Conservation (phyloP, 495 filamentous ascomycete genomes). For the Penicillium canariense region DNA sequence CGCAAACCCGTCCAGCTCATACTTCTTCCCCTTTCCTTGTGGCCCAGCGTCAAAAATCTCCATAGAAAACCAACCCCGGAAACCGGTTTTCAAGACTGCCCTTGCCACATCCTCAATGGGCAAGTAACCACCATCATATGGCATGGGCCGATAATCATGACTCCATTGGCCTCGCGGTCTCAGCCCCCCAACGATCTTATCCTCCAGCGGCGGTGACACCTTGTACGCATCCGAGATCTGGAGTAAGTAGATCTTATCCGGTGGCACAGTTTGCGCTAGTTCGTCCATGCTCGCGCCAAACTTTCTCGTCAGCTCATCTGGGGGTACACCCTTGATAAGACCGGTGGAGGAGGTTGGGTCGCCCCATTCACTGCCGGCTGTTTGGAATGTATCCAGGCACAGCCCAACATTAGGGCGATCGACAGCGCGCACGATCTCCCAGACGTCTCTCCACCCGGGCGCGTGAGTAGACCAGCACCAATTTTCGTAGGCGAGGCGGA, state of each 20-base stretch:
- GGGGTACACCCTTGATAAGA: constrained; percentile 41
- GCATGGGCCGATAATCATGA: constrained; percentile 65
- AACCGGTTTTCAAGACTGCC: constrained; percentile 70
- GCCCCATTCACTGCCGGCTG: constrained; percentile 69
- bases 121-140: constrained; percentile 70
- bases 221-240: constrained; percentile 81
- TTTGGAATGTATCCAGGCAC: constrained; percentile 83
- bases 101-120: constrained; percentile 63
- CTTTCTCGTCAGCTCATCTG: constrained; percentile 42
- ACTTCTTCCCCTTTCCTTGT: constrained; percentile 55
- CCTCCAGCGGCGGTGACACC: constrained; percentile 49
- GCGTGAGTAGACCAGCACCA: constrained; percentile 82
- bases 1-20: constrained; percentile 58
- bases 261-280: constrained; percentile 55
- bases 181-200: constrained; percentile 43
- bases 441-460: constrained; percentile 64
- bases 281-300: constrained; percentile 55
- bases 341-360: constrained; percentile 70
- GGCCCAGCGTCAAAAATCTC: constrained; percentile 73
- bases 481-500: constrained; percentile 74
- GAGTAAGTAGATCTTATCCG: constrained; percentile 71
- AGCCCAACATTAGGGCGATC: constrained; percentile 67
- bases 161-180: constrained; percentile 68
- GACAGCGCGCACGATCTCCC: constrained; percentile 61
- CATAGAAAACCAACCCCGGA: constrained; percentile 68